A percentile compares a stretch with the other conserved stretches of the same genome.
Conservation (phyloP, 768 basidiomycete genomes). For the Leucosporidium yakuticum region DNA sequence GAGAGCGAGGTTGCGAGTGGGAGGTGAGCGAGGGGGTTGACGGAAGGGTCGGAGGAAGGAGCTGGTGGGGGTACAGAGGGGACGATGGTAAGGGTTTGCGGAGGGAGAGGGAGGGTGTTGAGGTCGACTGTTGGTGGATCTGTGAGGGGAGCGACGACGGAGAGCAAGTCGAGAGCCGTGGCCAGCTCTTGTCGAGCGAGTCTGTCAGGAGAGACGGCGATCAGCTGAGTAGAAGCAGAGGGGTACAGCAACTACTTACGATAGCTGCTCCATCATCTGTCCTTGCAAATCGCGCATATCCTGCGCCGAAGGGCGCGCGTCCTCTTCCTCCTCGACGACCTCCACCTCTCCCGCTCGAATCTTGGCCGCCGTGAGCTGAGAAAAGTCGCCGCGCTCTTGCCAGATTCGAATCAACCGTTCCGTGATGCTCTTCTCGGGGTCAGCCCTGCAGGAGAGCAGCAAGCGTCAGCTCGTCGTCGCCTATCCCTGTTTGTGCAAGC, state of each 20-base stretch:
- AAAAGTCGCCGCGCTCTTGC: slow-evolving; percentile 34
- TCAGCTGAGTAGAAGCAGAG: no score
- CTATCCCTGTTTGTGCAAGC: not conserved
- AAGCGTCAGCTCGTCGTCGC: not conserved
- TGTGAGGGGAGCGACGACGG: slow-evolving; percentile 23
- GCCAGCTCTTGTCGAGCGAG: slow-evolving; percentile 29
- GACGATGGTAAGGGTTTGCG: slow-evolving; percentile 21
- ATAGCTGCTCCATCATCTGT: not conserved
- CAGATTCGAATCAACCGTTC: slow-evolving; percentile 27
- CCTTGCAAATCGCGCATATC: slow-evolving; percentile 22
- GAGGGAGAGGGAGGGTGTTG: slow-evolving; percentile 23
- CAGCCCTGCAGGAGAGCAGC: not conserved
- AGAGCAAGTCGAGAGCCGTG: slow-evolving; percentile 33
- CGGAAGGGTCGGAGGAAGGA: not conserved
- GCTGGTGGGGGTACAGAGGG: slow-evolving; percentile 2
- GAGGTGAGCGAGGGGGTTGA: slow-evolving; percentile 17
- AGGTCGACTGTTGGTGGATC: slow-evolving; percentile 32
- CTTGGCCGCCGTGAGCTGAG: slow-evolving; percentile 13
- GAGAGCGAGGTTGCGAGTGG: slow-evolving; percentile 22
- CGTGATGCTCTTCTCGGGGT: slow-evolving; percentile 13
- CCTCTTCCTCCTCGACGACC: slow-evolving; percentile 8
- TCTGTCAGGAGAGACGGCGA: not conserved
- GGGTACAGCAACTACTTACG: not conserved
- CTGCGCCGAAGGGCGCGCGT: slow-evolving; percentile 8
- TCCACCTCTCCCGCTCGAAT: slow-evolving; percentile 7